Conservation (phyloP, 164 flowering plant species). For the Taxillus chinensis region DNA sequence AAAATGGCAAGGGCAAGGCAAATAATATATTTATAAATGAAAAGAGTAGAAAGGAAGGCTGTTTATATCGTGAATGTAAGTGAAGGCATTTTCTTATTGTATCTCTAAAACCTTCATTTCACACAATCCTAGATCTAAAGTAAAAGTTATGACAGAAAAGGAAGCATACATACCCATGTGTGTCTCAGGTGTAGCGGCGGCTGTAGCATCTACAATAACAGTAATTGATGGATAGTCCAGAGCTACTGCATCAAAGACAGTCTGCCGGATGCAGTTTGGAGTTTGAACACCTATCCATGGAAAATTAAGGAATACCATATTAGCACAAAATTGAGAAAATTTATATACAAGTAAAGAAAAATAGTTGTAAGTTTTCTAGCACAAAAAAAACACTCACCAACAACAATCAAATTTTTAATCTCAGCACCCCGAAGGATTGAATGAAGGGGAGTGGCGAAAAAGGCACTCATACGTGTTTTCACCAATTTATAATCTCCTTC, state of each 20-base stretch:
- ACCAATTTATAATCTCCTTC: slow-evolving; percentile 85
- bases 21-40: too few species aligned
- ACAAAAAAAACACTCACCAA: slow-evolving; percentile 32
- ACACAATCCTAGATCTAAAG: too few species aligned
- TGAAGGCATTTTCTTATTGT: too few species aligned
- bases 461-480: slow-evolving; percentile 91
- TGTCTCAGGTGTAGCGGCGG: slow-evolving; percentile 79
- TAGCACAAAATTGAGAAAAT: too few species aligned
- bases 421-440: slow-evolving; percentile 53
- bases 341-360: neutral
- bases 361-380: neutral
- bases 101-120: too few species aligned
- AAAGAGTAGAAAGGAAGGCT: too few species aligned
- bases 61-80: too few species aligned
- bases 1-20: too few species aligned
- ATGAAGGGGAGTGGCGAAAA: slow-evolving; percentile 83
- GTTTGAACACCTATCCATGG: slow-evolving; percentile 75
- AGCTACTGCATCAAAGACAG: slow-evolving; percentile 89
- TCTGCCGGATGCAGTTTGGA: slow-evolving; percentile 93
- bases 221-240: slow-evolving; percentile 67
- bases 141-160: too few species aligned
- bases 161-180: slow-evolving; percentile 46
- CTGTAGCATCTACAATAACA: slow-evolving; percentile 85
- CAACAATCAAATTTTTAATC: slow-evolving; percentile 42
- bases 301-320: neutral